These are phyloP conservation scores for Abrus precatorius DNA, from an alignment of 306 rosid genomes.

Conservation along the genomic window DNA sequence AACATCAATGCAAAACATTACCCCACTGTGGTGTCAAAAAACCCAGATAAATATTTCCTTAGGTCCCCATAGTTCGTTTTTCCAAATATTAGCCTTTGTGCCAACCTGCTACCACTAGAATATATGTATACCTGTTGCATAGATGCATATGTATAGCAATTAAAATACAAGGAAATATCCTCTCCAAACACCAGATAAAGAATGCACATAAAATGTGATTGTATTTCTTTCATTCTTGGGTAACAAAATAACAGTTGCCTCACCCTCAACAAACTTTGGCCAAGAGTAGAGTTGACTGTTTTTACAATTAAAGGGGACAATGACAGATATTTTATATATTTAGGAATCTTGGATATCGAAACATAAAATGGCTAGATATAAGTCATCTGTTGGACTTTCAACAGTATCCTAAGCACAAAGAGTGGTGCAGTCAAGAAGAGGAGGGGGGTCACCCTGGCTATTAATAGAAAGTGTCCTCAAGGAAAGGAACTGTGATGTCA, in stretches of 20 bases:
- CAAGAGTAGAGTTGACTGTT: slow-evolving; percentile 22
- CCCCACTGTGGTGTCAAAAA: slow-evolving; percentile 95
- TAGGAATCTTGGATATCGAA: slow-evolving; percentile 26
- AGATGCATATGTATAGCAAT: slow-evolving; percentile 38
- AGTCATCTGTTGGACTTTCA: slow-evolving; percentile 3
- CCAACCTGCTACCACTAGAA: slow-evolving; percentile 98
- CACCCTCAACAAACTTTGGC: slow-evolving; percentile 27
- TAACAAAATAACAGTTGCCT: slow-evolving; percentile 24
- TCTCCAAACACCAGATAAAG: slow-evolving; percentile 36
- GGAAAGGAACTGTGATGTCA: not conserved
- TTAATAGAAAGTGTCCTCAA: not conserved
- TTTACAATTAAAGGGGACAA: slow-evolving; percentile 4
- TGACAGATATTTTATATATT: not conserved
- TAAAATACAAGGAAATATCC: slow-evolving; percentile 32
- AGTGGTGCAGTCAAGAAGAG: not conserved
- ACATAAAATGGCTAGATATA: slow-evolving; percentile 6
- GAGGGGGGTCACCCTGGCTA: not conserved
- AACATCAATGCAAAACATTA: slow-evolving; percentile 45
- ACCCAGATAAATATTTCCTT: slow-evolving; percentile 84
- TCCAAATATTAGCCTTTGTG: slow-evolving; percentile 93
- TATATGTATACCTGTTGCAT: slow-evolving; percentile 85
- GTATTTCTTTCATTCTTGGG: slow-evolving; percentile 32
- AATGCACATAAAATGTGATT: slow-evolving; percentile 29
- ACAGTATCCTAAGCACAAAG: slow-evolving; percentile 1
- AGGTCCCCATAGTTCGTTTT: slow-evolving; percentile 87